Conservation (phyloP, 2,329 filamentous ascomycete species). For the Fusarium sterilihyphosum region DNA sequence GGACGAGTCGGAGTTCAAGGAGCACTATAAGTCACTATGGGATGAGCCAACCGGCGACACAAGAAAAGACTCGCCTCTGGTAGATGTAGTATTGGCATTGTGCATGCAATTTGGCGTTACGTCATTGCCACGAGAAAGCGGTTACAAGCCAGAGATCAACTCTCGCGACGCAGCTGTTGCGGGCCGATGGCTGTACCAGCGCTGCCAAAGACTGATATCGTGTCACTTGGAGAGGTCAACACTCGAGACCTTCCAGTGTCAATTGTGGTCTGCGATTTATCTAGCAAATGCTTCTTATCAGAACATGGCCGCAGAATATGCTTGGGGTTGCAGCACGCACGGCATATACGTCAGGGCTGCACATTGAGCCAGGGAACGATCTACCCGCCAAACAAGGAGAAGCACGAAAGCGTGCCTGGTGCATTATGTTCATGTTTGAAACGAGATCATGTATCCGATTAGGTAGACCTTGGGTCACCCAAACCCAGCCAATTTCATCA, state of each 20-base stretch:
- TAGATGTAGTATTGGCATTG: neutral
- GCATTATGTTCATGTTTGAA: neutral
- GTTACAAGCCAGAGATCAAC: neutral
- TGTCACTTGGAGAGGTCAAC: neutral
- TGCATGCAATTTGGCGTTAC: neutral
- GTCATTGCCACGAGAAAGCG: neutral
- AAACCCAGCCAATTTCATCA: neutral
- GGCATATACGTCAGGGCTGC: neutral
- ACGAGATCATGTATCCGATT: neutral
- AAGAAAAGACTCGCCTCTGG: neutral
- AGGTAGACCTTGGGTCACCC: neutral
- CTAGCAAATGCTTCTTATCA: neutral
- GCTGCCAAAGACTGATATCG: neutral
- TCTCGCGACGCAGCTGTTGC: neutral
- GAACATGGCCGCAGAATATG: neutral
- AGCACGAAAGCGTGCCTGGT: neutral
- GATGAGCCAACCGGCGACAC: rapidly evolving
- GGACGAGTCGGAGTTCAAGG: neutral
- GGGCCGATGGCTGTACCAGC: neutral
- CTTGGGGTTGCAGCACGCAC: neutral
- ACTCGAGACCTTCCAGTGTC: neutral
- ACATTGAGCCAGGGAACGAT: neutral
- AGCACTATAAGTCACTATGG: neutral
- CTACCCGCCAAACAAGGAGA: neutral
- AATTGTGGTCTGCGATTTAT: neutral